Conservation (phyloP, 2,329 filamentous ascomycete species). For the Metarhizium humberi region DNA sequence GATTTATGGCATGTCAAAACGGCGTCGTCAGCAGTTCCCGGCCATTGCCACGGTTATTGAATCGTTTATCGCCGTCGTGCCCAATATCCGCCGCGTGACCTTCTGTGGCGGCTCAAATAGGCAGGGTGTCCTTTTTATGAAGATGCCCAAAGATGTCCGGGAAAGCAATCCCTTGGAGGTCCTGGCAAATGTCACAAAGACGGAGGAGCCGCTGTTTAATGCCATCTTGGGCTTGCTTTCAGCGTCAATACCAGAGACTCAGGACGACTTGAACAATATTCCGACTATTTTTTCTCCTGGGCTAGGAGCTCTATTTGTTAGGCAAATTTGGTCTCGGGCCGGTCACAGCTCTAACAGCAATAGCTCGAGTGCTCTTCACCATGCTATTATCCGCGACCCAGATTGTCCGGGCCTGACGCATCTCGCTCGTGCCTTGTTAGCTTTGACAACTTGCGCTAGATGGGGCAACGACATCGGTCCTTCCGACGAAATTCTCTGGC, state of each 20-base stretch:
- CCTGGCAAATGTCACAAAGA: slow-evolving; percentile 14
- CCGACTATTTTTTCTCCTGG: slow-evolving; percentile 34
- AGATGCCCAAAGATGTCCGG: slow-evolving; percentile 48
- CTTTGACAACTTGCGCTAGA: slow-evolving; percentile 60
- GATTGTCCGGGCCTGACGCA: slow-evolving; percentile 67
- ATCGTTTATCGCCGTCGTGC: slow-evolving; percentile 60
- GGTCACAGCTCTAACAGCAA: slow-evolving; percentile 43
- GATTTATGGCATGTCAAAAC: slow-evolving; percentile 70
- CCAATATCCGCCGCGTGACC: slow-evolving; percentile 60
- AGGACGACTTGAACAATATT: slow-evolving; percentile 23
- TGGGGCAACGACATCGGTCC: slow-evolving; percentile 57
- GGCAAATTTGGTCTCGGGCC: slow-evolving; percentile 40
- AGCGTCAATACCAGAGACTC: slow-evolving; percentile 30
- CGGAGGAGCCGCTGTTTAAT: slow-evolving; percentile 22
- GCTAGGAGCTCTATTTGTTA: slow-evolving; percentile 35
- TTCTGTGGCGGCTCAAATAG: slow-evolving; percentile 86
- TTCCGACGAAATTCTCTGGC: slow-evolving; percentile 34
- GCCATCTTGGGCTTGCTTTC: slow-evolving; percentile 28
- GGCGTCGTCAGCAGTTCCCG: slow-evolving; percentile 71
- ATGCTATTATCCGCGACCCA: slow-evolving; percentile 59
- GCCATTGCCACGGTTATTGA: slow-evolving; percentile 76
- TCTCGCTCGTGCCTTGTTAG: slow-evolving; percentile 59
- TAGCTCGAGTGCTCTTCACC: slow-evolving; percentile 62
- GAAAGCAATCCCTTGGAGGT: slow-evolving; percentile 54
- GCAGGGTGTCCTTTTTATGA: slow-evolving; percentile 72